phyloP scores from a whole-genome alignment of 257 asterid species.

The Forsythia suspensa region DNA sequence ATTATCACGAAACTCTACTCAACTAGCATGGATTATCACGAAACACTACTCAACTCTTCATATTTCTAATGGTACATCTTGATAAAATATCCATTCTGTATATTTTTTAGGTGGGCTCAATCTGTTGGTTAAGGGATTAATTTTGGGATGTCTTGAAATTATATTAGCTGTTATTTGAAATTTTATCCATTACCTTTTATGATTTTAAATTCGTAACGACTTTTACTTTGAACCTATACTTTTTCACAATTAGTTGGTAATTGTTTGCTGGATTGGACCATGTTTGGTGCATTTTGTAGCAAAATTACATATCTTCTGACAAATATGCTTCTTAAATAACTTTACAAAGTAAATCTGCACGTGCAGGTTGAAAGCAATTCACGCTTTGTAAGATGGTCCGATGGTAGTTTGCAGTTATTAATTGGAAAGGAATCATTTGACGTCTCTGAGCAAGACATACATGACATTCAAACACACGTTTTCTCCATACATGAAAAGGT shows the following conservation, averaged over 20 bases:
- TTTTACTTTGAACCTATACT: neutral
- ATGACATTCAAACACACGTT: slow-evolving; percentile 59
- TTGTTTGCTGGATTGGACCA: neutral
- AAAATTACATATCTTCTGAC: neutral
- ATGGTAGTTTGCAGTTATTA: slow-evolving; percentile 58
- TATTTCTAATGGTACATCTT: neutral
- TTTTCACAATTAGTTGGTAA: neutral
- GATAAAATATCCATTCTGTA: neutral
- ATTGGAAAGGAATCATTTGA: slow-evolving; percentile 64
- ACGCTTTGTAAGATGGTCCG: slow-evolving; percentile 61
- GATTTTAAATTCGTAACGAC: neutral
- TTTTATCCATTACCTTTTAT: neutral
- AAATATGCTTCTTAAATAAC: neutral
- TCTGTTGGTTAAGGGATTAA: neutral
- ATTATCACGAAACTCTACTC: neutral
- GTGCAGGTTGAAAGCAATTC: slow-evolving; percentile 66
- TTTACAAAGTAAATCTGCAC: neutral
- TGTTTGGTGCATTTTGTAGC: neutral
- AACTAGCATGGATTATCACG: neutral
- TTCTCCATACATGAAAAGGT: slow-evolving; percentile 65
- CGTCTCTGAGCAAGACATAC: slow-evolving; percentile 51
- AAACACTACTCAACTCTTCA: neutral
- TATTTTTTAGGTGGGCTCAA: neutral
- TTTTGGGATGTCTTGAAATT: neutral
- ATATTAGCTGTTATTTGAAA: neutral